Conservation (phyloP, 1,139 yeast genomes). For the Magnusiomyces magnusii region DNA sequence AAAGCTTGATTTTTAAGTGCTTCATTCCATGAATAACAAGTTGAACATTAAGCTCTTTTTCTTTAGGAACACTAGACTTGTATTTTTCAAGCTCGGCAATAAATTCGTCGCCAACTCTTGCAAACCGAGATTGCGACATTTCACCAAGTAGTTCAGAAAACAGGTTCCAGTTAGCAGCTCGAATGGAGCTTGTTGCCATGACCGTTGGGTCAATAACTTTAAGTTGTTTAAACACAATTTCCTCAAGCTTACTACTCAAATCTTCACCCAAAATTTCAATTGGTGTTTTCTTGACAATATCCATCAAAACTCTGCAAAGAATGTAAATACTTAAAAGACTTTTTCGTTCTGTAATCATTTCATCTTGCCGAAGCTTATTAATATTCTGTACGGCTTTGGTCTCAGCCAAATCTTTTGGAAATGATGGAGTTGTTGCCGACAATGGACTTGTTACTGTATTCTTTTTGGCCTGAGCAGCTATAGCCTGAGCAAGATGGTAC, state of each 20-base stretch:
- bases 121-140: constrained; percentile 77
- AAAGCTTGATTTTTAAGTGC: constrained; percentile 62
- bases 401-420: constrained; percentile 2
- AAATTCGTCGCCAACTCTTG: constrained; percentile 87
- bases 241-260: constrained; percentile 77
- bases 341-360: constrained; percentile 79
- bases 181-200: constrained; percentile 57
- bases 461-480: constrained; percentile 10
- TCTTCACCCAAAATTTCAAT: constrained; percentile 67
- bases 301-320: constrained; percentile 87
- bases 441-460: constrained; percentile 1
- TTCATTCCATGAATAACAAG: constrained; percentile 87
- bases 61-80: constrained; percentile 43
- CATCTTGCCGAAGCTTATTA: constrained; percentile 37
- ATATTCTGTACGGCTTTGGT: background rate
- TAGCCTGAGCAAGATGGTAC: constrained; percentile 7
- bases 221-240: constrained; percentile 85
- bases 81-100: constrained; percentile 81
- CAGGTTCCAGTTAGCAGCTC: constrained; percentile 90
- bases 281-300: constrained; percentile 84
- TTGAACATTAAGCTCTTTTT: constrained; percentile 66
- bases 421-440: background rate
- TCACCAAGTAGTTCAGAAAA: constrained; percentile 85
- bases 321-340: constrained; percentile 82
- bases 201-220: constrained; percentile 76